phyloP scores from a whole-genome alignment of 2,329 filamentous ascomycete genomes.

The Phyllosticta citrichinensis region DNA sequence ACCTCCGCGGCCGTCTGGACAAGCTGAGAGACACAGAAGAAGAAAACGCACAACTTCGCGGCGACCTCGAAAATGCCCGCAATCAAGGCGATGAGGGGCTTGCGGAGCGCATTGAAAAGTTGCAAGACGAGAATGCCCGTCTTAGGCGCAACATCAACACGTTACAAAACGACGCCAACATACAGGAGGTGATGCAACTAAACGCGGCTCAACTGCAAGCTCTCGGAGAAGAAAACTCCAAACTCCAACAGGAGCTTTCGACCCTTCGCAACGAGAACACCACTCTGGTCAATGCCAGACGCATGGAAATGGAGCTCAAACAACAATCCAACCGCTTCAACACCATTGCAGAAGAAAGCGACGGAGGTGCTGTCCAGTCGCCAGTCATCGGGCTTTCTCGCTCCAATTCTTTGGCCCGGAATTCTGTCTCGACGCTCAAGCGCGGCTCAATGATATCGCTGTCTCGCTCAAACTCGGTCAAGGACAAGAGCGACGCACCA shows the following conservation, averaged over 20 bases:
- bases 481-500: constrained; percentile 18
- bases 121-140: constrained; percentile 5
- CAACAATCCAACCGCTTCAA: constrained; percentile 42
- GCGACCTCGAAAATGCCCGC: constrained; percentile 5
- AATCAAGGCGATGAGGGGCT: constrained; percentile 6
- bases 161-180: constrained; percentile 8
- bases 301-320: constrained; percentile 38
- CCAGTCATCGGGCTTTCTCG: constrained; percentile 45
- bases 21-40: constrained; percentile 58
- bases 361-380: constrained; percentile 19
- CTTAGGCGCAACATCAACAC: constrained; percentile 5
- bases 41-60: constrained; percentile 59
- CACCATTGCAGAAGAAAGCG: constrained; percentile 51
- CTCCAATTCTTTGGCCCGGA: constrained; percentile 58
- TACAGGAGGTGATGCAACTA: constrained; percentile 58
- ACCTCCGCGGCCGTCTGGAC: constrained; percentile 4
- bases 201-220: constrained; percentile 64
- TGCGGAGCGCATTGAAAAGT: constrained; percentile 7
- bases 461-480: constrained; percentile 39
- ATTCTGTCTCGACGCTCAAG: constrained; percentile 32
- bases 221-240: constrained; percentile 67
- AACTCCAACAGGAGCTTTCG: constrained; percentile 53
- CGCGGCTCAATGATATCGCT: constrained; percentile 32
- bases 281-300: constrained; percentile 40
- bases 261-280: constrained; percentile 57